Evolutionary conservation across 202 grass and related monocot genomes (phyloP), one percentile per base, ranked within the genome.

Genomic region (Eragrostis tef): DNA sequence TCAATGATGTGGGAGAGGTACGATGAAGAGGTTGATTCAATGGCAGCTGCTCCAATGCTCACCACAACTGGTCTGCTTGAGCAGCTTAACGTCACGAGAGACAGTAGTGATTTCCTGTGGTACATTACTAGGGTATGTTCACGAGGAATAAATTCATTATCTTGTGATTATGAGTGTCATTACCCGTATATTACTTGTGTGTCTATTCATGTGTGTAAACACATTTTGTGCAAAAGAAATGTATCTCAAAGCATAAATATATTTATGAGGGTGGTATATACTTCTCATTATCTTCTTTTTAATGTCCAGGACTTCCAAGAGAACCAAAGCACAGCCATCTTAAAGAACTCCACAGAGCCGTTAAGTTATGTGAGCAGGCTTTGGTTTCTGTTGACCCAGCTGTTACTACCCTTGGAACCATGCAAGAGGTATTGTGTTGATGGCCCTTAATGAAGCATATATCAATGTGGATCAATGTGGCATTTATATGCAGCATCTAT

Each of bases 251-350:
- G 0, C 43, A 0, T 75, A 68, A 11, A 64, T 34, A 36, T 88
- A 6, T 75, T 29, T 22, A 5, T 64, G 41, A 44, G 5, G 66
- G 6, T 25, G 12, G 27, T 68, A 63, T 47, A 1, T 71, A 4
- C 14, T 79, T 74, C 7, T 19, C 31, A 64, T 78, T 42, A 15
- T 68, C 0, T 86, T 36, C 13, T 62, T 53, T 68, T 46, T 64
- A 64, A 79, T 86, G 81, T 54, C 16, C 87, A 99, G 96, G 96
- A 71, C 83, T 99, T 64, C 62, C 82, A 44, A 84, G 96, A n/a
- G 90, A 99, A 89, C 96, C 96, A 85, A 99, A 99, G 83, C 94
- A 91, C 16, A 93, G 96, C 21, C 96, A 99, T 86, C 84, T 99
- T 44, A 96, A 88, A 88, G 96, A 99, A 81, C 84, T 99, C 13